Percentiles rank a stretch among this genome's conserved stretches.
phyloP scores from a whole-genome alignment of 179 eudicot genomes.

The Vitellaria paradoxa region DNA sequence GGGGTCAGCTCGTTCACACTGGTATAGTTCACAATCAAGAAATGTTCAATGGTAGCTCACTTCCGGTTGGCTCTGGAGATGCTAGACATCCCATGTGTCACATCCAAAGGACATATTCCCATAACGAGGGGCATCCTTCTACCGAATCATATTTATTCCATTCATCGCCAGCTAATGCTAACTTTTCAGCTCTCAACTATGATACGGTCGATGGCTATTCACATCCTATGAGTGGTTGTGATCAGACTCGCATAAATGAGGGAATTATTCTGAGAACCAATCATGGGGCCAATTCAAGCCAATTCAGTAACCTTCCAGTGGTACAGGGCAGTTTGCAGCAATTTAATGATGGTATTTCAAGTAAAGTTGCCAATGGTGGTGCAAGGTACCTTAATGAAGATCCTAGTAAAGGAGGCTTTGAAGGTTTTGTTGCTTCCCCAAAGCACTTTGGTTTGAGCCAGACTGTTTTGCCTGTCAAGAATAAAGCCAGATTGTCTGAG shows the following conservation, averaged over 20 bases:
- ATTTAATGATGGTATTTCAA: background rate
- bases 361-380: background rate
- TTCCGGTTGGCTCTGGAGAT: background rate
- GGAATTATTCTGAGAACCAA: background rate
- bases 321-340: background rate
- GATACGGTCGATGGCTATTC: background rate
- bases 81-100: background rate
- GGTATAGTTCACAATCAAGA: background rate
- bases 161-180: background rate
- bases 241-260: background rate
- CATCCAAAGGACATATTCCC: background rate
- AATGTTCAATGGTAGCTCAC: background rate
- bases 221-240: background rate
- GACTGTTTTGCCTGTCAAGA: too few species aligned
- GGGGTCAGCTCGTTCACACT: background rate
- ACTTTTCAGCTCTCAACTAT: conserved; percentile 5
- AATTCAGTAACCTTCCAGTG: background rate
- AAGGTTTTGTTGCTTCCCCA: background rate
- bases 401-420: background rate
- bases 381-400: background rate
- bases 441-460: background rate
- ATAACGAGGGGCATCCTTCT: background rate
- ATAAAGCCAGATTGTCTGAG: too few species aligned
- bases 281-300: background rate
- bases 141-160: background rate